Evolutionary conservation across 345 rosid genomes (phyloP), one percentile per base, ranked within the genome.

Genomic region (Adansonia digitata): DNA sequence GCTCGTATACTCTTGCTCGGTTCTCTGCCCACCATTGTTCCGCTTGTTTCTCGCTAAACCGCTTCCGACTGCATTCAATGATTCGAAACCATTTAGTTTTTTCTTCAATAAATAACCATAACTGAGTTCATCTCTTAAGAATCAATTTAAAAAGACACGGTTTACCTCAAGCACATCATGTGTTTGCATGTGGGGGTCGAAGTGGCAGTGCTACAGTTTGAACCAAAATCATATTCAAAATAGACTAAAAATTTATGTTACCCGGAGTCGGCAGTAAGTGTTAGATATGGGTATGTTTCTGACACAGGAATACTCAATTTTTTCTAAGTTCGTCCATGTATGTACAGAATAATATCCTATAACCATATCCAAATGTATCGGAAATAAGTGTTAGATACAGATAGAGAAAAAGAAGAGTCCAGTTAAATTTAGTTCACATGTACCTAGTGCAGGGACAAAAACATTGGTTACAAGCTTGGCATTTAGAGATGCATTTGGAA

Each of bases 11-110:
- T 79, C 99, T 84, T 73, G 87, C 90, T 64, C 97, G 87, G 75
- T 95, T 95, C 82, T 88, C 94, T 53, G 94, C 88, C 99, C 99
- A 95, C 99, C 99, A 95, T 75, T 88, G 91, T 79, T 91, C 99
- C 0, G 99, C 99, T 84, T 95, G 90, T 76, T 93, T 90, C 88
- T 93, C 99, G 26, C 90, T 90, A 83, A 95, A 95, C 74, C 97
- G 77, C 82, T 90, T 95, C 51, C 99, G 97, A 77, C 99, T 95
- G 93, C 86, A 77, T 72, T 71, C 35, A 78, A 56, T 83, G 63
- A 24, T 68, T 29, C 57, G 56, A 24, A 73, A 62, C 48, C 62
- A 11, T 43, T 67, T 29, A 11, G 20, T 40, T 59, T 26, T 62
- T 73, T 43, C 13, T 70, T 77, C n/a, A n/a, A n/a, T 75, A 46